A percentile compares a stretch with the other conserved stretches of the same genome.
Evolutionary conservation across 2,329 filamentous ascomycete genomes (phyloP).

Genomic region (Xylariomycetidae sp.): DNA sequence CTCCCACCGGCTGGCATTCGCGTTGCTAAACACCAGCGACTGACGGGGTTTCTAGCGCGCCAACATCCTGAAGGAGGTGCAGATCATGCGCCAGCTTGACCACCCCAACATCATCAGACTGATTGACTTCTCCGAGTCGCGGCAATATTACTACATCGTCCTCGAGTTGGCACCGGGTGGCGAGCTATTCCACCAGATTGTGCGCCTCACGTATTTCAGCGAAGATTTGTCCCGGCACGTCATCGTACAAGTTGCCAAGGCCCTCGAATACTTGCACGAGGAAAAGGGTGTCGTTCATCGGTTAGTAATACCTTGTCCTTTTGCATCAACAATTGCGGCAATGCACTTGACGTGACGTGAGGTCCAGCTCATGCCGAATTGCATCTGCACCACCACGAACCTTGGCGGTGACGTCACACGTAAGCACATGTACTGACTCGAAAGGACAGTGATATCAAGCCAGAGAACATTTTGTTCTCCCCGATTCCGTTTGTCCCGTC

Average conservation of each 20-base stretch:
- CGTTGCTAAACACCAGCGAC: too few relatives aligned
- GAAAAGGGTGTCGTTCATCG: constrained; percentile 94
- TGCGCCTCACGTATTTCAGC: constrained; percentile 96
- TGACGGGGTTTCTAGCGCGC: constrained; percentile 60
- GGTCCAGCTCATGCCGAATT: too few relatives aligned
- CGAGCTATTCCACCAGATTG: constrained; percentile 97
- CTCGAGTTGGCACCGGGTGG: constrained; percentile 92
- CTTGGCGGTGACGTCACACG: constrained; percentile 12
- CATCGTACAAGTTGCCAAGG: constrained; percentile 90
- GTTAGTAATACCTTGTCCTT: constrained; percentile 46
- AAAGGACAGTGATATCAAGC: constrained; percentile 80
- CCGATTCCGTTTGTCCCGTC: constrained; percentile 77
- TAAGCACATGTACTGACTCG: not conserved
- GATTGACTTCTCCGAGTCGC: constrained; percentile 87
- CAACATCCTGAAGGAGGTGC: constrained; percentile 96
- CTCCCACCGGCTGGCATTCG: too few relatives aligned
- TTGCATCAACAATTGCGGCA: not conserved
- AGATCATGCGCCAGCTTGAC: constrained; percentile 96
- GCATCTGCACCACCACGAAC: too few relatives aligned
- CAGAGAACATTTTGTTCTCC: constrained; percentile 92
- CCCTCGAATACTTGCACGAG: constrained; percentile 89
- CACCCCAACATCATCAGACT: constrained; percentile 95
- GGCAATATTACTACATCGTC: constrained; percentile 96
- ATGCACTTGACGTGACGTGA: too few relatives aligned
- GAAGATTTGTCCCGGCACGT: constrained; percentile 92